These are phyloP conservation scores for Botrytis hyacinthi DNA, from an alignment of 2,329 filamentous ascomycete species.

Conservation along the genomic window DNA sequence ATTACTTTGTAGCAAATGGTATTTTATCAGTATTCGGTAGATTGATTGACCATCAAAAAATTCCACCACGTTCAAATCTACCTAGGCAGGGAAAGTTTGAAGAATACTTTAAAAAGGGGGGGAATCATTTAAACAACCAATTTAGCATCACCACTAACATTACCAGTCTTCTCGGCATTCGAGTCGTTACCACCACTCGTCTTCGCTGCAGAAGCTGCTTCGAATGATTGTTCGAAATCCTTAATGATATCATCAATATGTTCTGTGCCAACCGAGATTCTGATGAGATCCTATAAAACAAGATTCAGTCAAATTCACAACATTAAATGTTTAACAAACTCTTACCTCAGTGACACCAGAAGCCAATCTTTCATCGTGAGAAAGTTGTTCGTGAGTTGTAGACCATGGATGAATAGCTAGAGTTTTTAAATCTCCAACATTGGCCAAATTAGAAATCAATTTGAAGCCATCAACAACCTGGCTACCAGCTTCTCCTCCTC, in stretches of 20 bases:
- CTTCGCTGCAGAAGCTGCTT: slow-evolving; percentile 51
- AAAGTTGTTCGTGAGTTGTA: slow-evolving; percentile 91
- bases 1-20: background rate
- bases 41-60: background rate
- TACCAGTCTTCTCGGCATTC: slow-evolving; percentile 29
- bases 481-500: slow-evolving; percentile 76
- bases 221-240: slow-evolving; percentile 91
- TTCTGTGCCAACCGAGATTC: slow-evolving; percentile 92
- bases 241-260: slow-evolving; percentile 97
- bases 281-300: slow-evolving; percentile 70
- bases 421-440: slow-evolving; percentile 94
- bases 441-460: slow-evolving; percentile 92
- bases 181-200: slow-evolving; percentile 32
- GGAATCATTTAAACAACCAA: slow-evolving; percentile 31
- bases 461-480: slow-evolving; percentile 93
- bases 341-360: slow-evolving; percentile 77
- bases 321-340: background rate
- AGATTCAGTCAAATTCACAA: slow-evolving; percentile 14
- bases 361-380: slow-evolving; percentile 72
- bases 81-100: background rate
- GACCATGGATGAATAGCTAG: slow-evolving; percentile 93
- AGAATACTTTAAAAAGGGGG: background rate
- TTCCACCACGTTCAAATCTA: background rate
- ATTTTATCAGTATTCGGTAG: background rate
- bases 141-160: slow-evolving; percentile 30